Base-by-base conservation (phyloP, 441 rosid species). In the Lepidium campestre region DNA sequence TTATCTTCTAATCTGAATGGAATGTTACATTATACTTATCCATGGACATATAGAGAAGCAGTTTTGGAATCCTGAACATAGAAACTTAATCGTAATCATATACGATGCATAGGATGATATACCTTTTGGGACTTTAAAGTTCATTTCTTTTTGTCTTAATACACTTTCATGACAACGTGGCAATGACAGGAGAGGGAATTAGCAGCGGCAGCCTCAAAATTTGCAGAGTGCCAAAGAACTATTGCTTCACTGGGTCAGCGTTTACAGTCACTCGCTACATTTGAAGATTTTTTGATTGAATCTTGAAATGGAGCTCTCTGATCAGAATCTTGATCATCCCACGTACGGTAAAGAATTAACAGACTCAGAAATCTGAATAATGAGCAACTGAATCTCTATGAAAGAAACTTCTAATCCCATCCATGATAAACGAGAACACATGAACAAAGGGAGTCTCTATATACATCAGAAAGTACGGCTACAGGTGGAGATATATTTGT, bases 221-320 rank as follows among this genome's bases (percentile, higher is more conserved):
- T 86, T 45, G 89, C 92, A 19, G 96, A 90, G 59, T 92, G 98
- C 80, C 91, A 92, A 75, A 90, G 78, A 70, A 92, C 97, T 44
- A 88, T 92, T 29, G 79, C 96, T 40, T 86, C 96, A 35, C 83
- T 92, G 4, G 82, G 87, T 6, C 83, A 49, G 76, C 79, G 81
- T 73, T 73, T 92, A 71, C 82, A 80, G 47, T 84, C 88, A 54
- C 93, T 90, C 4, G 85, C 88, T 25, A 56, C 85, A 10, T 53
- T 84, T 53, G 96, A 90, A 6, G 88, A 90, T 69, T 78, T 84
- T 62, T 63, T 82, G 37, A 41, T 75, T 3, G 90, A 83, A 50
- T 61, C 80, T 7, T 67, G 72, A 73, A 68, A 82, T 81, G 20
- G 56, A 75, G 35, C 68, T 52, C 4, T 22, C 39, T 17, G 79